A percentile compares a stretch with the other conserved stretches of the same genome.
These are phyloP conservation scores for Nothopassalora personata DNA, from an alignment of 2,329 filamentous ascomycete genomes.

Conservation along the genomic window DNA sequence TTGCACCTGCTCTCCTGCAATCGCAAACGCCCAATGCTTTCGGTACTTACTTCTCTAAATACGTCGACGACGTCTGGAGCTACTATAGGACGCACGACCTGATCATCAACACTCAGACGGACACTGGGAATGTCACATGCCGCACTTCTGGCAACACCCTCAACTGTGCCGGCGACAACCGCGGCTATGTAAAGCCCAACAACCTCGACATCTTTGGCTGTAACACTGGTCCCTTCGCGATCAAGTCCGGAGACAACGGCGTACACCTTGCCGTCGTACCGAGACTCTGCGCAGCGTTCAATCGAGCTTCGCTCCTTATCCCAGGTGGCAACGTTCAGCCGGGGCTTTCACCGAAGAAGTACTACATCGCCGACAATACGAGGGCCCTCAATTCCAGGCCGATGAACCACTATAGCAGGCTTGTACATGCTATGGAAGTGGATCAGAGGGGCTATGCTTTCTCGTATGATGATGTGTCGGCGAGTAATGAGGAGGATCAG, in stretches of 20 bases:
- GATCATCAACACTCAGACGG: conserved; percentile 60
- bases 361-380: conserved; percentile 34
- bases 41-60: conserved; percentile 47
- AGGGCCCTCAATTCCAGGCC: conserved; percentile 37
- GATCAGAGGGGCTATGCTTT: conserved; percentile 62
- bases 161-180: conserved; percentile 36
- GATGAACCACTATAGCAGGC: conserved; percentile 51
- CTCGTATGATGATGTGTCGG: conserved; percentile 63
- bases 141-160: conserved; percentile 40
- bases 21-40: conserved; percentile 45
- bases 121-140: conserved; percentile 50
- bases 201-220: conserved; percentile 63
- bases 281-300: conserved; percentile 67
- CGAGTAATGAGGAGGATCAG: conserved; percentile 40
- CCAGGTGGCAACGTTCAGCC: conserved; percentile 47
- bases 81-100: conserved; percentile 45
- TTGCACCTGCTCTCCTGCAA: conserved; percentile 40
- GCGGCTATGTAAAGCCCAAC: conserved; percentile 51
- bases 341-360: conserved; percentile 24
- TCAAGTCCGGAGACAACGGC: conserved; percentile 36
- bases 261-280: conserved; percentile 58
- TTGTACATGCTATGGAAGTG: conserved; percentile 56
- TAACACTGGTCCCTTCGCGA: conserved; percentile 56
- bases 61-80: conserved; percentile 48
- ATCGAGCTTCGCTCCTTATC: conserved; percentile 61